These are phyloP conservation scores for Halophytophthora polymorphica DNA, from an alignment of 352 stramenopile genomes.

Conservation along the genomic window DNA sequence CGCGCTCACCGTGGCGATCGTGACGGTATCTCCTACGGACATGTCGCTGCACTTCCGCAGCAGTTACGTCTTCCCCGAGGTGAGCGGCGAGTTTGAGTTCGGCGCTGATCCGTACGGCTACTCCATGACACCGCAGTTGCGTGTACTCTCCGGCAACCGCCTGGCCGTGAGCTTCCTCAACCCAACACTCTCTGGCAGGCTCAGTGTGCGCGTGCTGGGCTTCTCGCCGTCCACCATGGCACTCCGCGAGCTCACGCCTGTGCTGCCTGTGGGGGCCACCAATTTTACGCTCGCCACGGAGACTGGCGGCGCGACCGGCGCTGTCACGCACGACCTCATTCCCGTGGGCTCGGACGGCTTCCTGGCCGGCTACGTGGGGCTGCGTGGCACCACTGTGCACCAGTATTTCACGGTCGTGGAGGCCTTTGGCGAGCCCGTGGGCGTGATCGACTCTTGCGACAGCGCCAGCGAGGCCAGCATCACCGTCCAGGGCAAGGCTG, in stretches of 20 bases:
- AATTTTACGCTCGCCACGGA: constrained; percentile 32
- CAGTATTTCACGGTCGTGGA: constrained; percentile 50
- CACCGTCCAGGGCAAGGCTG: constrained; percentile 18
- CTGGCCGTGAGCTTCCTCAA: constrained; percentile 69
- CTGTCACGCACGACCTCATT: constrained; percentile 43
- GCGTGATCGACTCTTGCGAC: constrained; percentile 40
- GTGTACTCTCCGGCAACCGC: constrained; percentile 42
- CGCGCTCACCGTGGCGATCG: constrained; percentile 41
- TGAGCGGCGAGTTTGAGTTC: constrained; percentile 43
- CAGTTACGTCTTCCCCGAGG: constrained; percentile 44
- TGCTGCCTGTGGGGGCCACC: constrained; percentile 32
- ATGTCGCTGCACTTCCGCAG: constrained; percentile 34
- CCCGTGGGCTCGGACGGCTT: constrained; percentile 44
- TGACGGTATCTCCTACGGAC: constrained; percentile 26
- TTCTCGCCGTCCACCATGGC: constrained; percentile 39
- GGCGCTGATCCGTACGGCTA: constrained; percentile 26
- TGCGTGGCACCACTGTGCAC: constrained; percentile 25
- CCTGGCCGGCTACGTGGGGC: constrained; percentile 41
- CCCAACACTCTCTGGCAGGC: constrained; percentile 35
- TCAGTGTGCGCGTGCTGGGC: constrained; percentile 44
- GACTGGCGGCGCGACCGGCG: constrained; percentile 2
- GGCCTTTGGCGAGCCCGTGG: constrained; percentile 37
- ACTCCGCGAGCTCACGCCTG: constrained; percentile 48
- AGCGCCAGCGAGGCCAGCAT: constrained; percentile 22
- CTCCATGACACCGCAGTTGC: constrained; percentile 36